Conservation (phyloP, 2,329 filamentous ascomycete genomes). For the Verticillium longisporum region DNA sequence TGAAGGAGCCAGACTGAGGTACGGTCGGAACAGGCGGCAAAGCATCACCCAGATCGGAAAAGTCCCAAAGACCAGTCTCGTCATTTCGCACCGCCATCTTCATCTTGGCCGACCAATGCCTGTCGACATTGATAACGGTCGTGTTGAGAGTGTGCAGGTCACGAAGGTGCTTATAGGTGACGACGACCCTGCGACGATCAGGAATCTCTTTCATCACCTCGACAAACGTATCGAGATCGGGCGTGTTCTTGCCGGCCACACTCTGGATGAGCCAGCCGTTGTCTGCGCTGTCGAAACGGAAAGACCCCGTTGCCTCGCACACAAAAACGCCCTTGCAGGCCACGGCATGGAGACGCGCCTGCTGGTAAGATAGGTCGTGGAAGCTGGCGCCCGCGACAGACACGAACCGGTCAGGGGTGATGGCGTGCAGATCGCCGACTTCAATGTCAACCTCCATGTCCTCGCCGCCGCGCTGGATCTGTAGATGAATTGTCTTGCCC, state of each 20-base stretch:
- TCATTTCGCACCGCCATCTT: slow-evolving; percentile 88
- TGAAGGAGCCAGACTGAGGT: slow-evolving; percentile 78
- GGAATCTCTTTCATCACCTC: slow-evolving; percentile 86
- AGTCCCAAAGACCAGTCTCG: slow-evolving; percentile 86
- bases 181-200: slow-evolving; percentile 74
- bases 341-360: slow-evolving; percentile 92
- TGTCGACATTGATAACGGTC: slow-evolving; percentile 83
- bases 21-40: slow-evolving; percentile 67
- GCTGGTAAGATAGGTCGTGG: slow-evolving; percentile 94
- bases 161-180: slow-evolving; percentile 91
- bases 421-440: slow-evolving; percentile 85
- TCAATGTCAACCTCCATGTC: slow-evolving; percentile 78
- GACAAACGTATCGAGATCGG: slow-evolving; percentile 81
- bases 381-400: slow-evolving; percentile 91
- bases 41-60: slow-evolving; percentile 74
- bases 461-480: slow-evolving; percentile 82
- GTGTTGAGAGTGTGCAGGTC: slow-evolving; percentile 94
- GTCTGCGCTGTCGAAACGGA: slow-evolving; percentile 85
- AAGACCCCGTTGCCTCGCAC: slow-evolving; percentile 90
- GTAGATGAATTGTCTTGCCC: slow-evolving; percentile 66
- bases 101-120: slow-evolving; percentile 96
- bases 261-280: slow-evolving; percentile 92
- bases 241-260: slow-evolving; percentile 85
- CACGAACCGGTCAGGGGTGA: slow-evolving; percentile 93
- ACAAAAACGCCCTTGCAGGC: slow-evolving; percentile 89